A percentile compares a stretch with the other conserved stretches of the same genome.
Evolutionary conservation across 768 basidiomycete species (phyloP).

Genomic region (Roridomyces roridus): DNA sequence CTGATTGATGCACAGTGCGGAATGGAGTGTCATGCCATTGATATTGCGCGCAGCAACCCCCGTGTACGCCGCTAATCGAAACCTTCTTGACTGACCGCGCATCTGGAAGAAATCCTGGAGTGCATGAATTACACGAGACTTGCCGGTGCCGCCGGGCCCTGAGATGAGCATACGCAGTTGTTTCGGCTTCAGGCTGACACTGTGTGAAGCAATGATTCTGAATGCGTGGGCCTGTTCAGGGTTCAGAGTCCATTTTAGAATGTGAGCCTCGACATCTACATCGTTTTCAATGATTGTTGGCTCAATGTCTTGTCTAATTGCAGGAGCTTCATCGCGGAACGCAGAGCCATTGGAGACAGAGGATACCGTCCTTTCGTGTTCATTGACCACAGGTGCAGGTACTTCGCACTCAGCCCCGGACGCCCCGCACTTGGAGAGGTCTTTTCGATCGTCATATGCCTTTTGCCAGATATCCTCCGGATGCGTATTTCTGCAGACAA

Average conservation of each 20-base stretch:
- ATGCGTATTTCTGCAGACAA: not conserved
- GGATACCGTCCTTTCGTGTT: not conserved
- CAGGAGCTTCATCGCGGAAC: not conserved
- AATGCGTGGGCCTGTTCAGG: constrained; percentile 41
- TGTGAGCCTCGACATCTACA: constrained; percentile 23
- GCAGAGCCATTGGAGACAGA: not conserved
- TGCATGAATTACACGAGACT: constrained; percentile 43
- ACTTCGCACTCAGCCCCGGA: not conserved
- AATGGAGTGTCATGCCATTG: constrained; percentile 45
- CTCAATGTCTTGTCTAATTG: not conserved
- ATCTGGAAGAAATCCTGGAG: constrained; percentile 36
- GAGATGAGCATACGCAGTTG: constrained; percentile 41
- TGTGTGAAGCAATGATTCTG: constrained; percentile 35
- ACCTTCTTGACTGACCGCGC: constrained; percentile 25
- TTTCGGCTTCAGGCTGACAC: not conserved
- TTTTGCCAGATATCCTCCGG: constrained; percentile 17
- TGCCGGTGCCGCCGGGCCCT: constrained; percentile 51
- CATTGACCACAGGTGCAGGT: not conserved
- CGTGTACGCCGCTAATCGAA: constrained; percentile 40
- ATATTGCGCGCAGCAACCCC: constrained; percentile 48
- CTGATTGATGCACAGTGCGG: constrained; percentile 30
- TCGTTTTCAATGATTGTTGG: not conserved
- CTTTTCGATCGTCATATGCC: constrained; percentile 9
- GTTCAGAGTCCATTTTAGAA: constrained; percentile 37
- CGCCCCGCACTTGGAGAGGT: not conserved